These are phyloP conservation scores for Solanum clarkiae DNA, from an alignment of 257 asterid genomes.

Conservation along the genomic window DNA sequence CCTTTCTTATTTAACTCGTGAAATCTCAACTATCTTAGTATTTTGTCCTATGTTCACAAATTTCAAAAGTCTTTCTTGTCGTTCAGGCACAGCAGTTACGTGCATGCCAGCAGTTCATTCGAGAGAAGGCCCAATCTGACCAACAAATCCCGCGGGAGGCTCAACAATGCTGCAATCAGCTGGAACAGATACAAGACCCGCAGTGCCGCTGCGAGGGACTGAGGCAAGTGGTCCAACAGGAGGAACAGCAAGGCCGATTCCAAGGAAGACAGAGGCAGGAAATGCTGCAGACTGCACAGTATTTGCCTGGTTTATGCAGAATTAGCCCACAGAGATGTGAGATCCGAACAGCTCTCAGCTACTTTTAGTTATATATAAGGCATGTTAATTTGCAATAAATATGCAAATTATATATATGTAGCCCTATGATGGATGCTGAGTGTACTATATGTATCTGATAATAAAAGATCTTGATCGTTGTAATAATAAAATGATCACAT, in stretches of 20 bases:
- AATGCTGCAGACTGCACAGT: constrained; percentile 33
- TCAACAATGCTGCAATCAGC: constrained; percentile 33
- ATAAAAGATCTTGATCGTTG: neutral
- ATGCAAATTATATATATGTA: too few species aligned
- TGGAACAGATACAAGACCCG: constrained; percentile 15
- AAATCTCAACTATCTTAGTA: too few species aligned
- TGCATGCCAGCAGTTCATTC: constrained; percentile 27
- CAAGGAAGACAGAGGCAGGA: constrained; percentile 24
- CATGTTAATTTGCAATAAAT: too few species aligned
- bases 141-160: neutral
- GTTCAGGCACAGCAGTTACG: constrained; percentile 10
- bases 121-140: constrained; percentile 13
- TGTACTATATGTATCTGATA: neutral
- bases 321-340: constrained; percentile 22
- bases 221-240: constrained; percentile 13
- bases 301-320: constrained; percentile 36
- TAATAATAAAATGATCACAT: neutral
- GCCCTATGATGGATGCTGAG: neutral
- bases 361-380: neutral
- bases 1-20: too few species aligned
- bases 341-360: neutral
- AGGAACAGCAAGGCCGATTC: constrained; percentile 2
- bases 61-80: too few species aligned
- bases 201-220: constrained; percentile 36
- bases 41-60: too few species aligned